These are phyloP conservation scores for Mortierella sp. DNA, from an alignment of 371 early-diverging fungal species.

Conservation along the genomic window DNA sequence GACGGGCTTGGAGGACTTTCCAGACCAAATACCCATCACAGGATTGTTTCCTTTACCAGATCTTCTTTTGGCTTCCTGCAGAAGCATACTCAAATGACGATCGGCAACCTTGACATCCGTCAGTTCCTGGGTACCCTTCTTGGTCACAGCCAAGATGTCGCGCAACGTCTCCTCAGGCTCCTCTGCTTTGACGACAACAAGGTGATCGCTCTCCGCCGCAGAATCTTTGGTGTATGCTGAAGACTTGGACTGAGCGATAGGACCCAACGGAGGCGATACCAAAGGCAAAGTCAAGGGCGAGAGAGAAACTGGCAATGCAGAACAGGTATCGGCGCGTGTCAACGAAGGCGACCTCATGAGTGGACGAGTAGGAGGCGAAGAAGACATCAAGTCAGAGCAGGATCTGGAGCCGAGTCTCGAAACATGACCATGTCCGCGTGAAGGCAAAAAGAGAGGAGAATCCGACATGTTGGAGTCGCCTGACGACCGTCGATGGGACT, in stretches of 20 bases:
- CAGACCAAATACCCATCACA: slow-evolving; percentile 45
- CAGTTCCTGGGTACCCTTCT: slow-evolving; percentile 7
- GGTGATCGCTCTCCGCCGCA: not conserved
- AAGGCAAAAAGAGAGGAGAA: slow-evolving; percentile 18
- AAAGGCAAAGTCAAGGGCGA: not conserved
- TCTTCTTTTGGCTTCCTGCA: slow-evolving; percentile 43
- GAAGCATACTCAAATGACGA: slow-evolving; percentile 36
- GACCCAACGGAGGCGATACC: not conserved
- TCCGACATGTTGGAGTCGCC: slow-evolving; percentile 31
- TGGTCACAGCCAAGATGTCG: not conserved
- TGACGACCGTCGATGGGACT: slow-evolving; percentile 27
- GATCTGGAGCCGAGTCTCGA: slow-evolving; percentile 22
- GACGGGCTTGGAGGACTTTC: slow-evolving; percentile 26
- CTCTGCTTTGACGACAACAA: slow-evolving; percentile 4
- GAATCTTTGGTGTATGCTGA: not conserved
- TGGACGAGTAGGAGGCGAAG: slow-evolving; percentile 5
- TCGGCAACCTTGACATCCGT: slow-evolving; percentile 37
- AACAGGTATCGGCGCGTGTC: slow-evolving; percentile 29
- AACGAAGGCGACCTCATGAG: slow-evolving; percentile 10
- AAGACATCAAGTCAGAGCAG: slow-evolving; percentile 28
- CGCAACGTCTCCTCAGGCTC: slow-evolving; percentile 11
- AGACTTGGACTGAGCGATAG: not conserved
- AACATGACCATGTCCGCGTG: not conserved
- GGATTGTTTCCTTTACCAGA: slow-evolving; percentile 27
- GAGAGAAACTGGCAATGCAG: slow-evolving; percentile 16